Base-by-base conservation (phyloP, 495 filamentous ascomycete species). In the Trichoderma asperelloides region DNA sequence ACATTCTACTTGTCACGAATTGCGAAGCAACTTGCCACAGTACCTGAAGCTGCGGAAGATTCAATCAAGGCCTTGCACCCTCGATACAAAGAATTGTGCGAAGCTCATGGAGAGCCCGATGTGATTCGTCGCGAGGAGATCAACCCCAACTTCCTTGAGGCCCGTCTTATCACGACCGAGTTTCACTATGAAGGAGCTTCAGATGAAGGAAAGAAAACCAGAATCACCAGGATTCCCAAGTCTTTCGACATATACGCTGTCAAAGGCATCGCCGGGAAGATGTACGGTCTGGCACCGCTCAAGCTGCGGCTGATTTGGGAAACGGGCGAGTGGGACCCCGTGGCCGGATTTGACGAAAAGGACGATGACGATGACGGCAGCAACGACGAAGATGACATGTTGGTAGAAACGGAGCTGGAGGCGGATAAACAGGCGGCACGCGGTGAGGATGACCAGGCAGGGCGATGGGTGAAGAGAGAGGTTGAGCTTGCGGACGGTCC, bases 1-100 rank as follows among this genome's bases (percentile, higher is more conserved):
- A 88, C 93, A 72, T 98, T 93, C 76, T 98, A 98, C 74, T 85
- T 98, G 13, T 88, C 86, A 7, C 84, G 87, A 37, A 93, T 97
- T 65, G 90, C 83, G 21, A 86, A 86, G 63, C 89, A 91, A 71
- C 78, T 97, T 23, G 86, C 89, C 18, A 80, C 80, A 12, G 83
- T 81, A 0, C 80, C 88, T 0, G 78, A 85, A 68, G 76, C 76
- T 0, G 78, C 82, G n/a, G 84, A 88, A 69, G 70, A 72, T 3
- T 72, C 74, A 2, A 81, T 91, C 11, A 78, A 89, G 8, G 76
- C 76, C 9, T 69, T 78, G 21, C 91, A 98, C 73, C 85, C 82
- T 2, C 82, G 92, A 3, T 98, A 89, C 74, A 71, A 67, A 1
- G 88, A 87, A 62, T 78, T 98, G 30, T 96, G 92, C 70, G 83